A percentile compares a stretch with the other conserved stretches of the same genome.
These are phyloP conservation scores for Coemansia sp. DNA, from an alignment of 192 early-diverging fungal genomes.

Conservation along the genomic window DNA sequence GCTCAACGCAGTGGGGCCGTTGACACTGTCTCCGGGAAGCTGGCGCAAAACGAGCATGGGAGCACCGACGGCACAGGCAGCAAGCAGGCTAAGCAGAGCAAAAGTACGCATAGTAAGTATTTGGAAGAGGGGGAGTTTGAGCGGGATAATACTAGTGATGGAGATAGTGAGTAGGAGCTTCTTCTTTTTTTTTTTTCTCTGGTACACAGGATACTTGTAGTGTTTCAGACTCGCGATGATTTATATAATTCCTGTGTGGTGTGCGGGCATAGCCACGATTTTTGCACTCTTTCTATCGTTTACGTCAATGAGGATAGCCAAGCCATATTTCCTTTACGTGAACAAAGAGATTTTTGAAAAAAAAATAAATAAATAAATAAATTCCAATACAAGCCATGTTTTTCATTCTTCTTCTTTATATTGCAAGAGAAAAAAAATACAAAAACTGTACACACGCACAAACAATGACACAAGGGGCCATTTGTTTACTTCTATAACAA, in stretches of 20 bases:
- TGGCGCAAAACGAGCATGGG: constrained; percentile 19
- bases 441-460: not conserved
- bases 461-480: not conserved
- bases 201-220: not conserved
- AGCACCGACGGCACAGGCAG: constrained; percentile 17
- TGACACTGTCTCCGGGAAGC: constrained; percentile 30
- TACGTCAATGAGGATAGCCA: not conserved
- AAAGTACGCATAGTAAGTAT: constrained; percentile 32
- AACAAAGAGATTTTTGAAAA: not conserved
- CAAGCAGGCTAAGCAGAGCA: constrained; percentile 28
- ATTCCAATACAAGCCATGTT: constrained; percentile 4
- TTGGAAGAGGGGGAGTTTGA: not conserved
- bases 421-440: not conserved
- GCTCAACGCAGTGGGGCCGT: constrained; percentile 44
- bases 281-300: not conserved
- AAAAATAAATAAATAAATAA: not conserved
- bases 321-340: not conserved
- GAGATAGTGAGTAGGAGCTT: not conserved
- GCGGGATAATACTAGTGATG: not conserved
- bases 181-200: no score
- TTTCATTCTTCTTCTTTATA: not conserved
- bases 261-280: not conserved
- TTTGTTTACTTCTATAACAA: not conserved
- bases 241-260: not conserved
- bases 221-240: not conserved